Percentiles rank a stretch among this genome's conserved stretches.
These are phyloP conservation scores for Leptomonas pyrrhocoris DNA, from an alignment of 208 protist species.

Conservation along the genomic window DNA sequence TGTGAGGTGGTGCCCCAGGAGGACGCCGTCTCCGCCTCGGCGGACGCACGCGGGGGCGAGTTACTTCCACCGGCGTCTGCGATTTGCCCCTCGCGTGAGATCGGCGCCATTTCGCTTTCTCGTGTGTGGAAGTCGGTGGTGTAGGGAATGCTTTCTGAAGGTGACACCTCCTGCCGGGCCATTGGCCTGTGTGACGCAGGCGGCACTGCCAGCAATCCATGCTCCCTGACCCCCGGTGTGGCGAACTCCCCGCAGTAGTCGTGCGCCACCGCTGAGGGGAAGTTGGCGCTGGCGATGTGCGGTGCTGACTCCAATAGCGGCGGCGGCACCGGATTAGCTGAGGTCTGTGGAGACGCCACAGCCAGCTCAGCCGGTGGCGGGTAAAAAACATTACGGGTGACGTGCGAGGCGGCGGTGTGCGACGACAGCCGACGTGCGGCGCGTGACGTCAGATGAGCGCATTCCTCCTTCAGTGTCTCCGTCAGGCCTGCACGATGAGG, in stretches of 20 bases:
- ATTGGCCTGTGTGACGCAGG: no score
- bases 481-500: neutral
- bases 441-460: neutral
- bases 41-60: neutral
- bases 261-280: no score
- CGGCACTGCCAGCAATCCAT: no score
- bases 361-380: slow-evolving; percentile 21
- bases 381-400: slow-evolving; percentile 24
- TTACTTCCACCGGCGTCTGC: neutral
- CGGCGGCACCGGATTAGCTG: neutral
- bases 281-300: no score
- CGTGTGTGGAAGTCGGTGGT: neutral
- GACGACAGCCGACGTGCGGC: slow-evolving; percentile 9
- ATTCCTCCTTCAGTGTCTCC: neutral
- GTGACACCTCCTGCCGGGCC: no score
- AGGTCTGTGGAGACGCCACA: neutral
- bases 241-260: no score
- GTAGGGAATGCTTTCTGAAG: no score
- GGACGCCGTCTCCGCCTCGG: neutral
- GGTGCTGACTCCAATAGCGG: no score
- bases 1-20: neutral
- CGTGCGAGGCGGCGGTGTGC: neutral
- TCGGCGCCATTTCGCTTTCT: neutral
- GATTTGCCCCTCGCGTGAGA: no score
- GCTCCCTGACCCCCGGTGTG: no score